These are phyloP conservation scores for Nicotiana obtusifolia DNA, from an alignment of 257 asterid species.

Conservation along the genomic window DNA sequence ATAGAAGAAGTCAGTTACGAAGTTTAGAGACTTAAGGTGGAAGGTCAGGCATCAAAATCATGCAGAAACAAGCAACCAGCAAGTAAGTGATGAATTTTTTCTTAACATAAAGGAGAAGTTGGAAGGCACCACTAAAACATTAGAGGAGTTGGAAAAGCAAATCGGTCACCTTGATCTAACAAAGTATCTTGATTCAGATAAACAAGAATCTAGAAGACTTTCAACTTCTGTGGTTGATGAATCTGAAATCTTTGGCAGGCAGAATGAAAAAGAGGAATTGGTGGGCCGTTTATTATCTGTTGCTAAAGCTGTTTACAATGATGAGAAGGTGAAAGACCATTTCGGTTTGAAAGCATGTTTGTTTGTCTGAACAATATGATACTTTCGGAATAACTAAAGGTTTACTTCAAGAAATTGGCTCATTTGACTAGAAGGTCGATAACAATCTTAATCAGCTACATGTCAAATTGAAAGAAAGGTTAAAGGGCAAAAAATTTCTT, in stretches of 20 bases:
- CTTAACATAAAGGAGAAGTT: neutral
- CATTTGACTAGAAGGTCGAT: slow-evolving; percentile 18
- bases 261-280: slow-evolving; percentile 10
- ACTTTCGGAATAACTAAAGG: slow-evolving; percentile 36
- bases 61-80: neutral
- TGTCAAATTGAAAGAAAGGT: slow-evolving; percentile 34
- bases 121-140: neutral
- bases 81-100: neutral
- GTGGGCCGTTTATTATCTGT: slow-evolving; percentile 6
- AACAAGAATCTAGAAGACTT: neutral
- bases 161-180: neutral
- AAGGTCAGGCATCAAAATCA: neutral
- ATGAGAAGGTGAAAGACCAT: slow-evolving; percentile 21
- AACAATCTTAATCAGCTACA: slow-evolving; percentile 42
- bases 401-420: slow-evolving; percentile 15
- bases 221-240: slow-evolving; percentile 19
- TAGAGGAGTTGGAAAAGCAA: slow-evolving; percentile 1
- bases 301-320: slow-evolving; percentile 46
- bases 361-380: slow-evolving; percentile 43
- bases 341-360: slow-evolving; percentile 45
- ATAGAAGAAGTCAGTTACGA: slow-evolving; percentile 18
- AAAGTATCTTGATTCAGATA: neutral
- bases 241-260: neutral
- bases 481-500: slow-evolving; percentile 42
- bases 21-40: slow-evolving; percentile 6